Evolutionary conservation across 805 yeast genomes (phyloP).

Genomic region (Candida ficus): DNA sequence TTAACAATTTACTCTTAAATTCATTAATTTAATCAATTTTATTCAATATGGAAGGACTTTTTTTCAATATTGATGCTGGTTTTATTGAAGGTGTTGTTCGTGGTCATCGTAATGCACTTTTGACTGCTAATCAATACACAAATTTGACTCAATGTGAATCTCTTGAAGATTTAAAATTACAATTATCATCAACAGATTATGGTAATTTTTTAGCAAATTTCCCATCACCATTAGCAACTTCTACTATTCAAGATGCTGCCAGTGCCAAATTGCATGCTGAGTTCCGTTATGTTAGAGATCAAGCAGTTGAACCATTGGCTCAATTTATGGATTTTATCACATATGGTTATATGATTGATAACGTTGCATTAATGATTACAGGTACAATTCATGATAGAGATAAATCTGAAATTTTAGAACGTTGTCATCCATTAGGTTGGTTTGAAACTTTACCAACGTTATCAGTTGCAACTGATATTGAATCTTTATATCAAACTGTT

Average conservation of each 20-base stretch:
- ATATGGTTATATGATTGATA: slow-evolving; percentile 97
- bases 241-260: slow-evolving; percentile 78
- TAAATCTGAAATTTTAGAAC: slow-evolving; percentile 75
- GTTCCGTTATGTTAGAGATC: slow-evolving; percentile 79
- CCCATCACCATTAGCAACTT: slow-evolving; percentile 78
- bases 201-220: slow-evolving; percentile 84
- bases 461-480: slow-evolving; percentile 91
- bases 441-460: slow-evolving; percentile 95
- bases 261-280: slow-evolving; percentile 71
- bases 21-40: neutral
- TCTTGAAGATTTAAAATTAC: slow-evolving; percentile 89
- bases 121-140: slow-evolving; percentile 74
- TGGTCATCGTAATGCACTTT: slow-evolving; percentile 83
- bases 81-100: slow-evolving; percentile 92
- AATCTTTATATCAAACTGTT: slow-evolving; percentile 87
- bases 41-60: slow-evolving; percentile 81
- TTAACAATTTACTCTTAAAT: no score
- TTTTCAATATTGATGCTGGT: slow-evolving; percentile 83
- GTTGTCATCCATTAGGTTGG: slow-evolving; percentile 98
- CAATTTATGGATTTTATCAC: slow-evolving; percentile 88
- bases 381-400: slow-evolving; percentile 97
- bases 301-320: slow-evolving; percentile 74
- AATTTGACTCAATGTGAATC: slow-evolving; percentile 95
- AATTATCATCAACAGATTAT: slow-evolving; percentile 92
- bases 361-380: slow-evolving; percentile 90